Base-by-base conservation (phyloP, 371 early-diverging fungal genomes). In the Batrachochytrium dendrobatidis region DNA sequence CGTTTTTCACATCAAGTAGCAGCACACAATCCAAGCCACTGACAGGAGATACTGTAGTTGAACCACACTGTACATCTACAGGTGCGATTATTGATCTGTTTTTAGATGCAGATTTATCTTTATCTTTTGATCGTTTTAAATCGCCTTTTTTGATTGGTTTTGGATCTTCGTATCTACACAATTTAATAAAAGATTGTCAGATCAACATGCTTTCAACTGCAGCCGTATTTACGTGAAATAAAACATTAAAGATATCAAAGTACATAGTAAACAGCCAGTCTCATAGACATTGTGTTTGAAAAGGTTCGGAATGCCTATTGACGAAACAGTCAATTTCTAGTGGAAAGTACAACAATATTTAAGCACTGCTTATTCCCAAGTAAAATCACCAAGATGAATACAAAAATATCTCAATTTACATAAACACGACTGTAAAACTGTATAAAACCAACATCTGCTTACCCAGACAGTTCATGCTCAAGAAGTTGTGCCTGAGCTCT, bases 381-480 rank as follows among this genome's bases (percentile, higher is more conserved):
- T n/a, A n/a, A n/a, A n/a, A n/a, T n/a, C n/a, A n/a, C n/a, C n/a
- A n/a, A n/a, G n/a, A n/a, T n/a, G n/a, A n/a, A n/a, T n/a, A n/a
- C n/a, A n/a, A n/a, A n/a, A n/a, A n/a, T n/a, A n/a, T n/a, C n/a
- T n/a, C n/a, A n/a, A n/a, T n/a, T n/a, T n/a, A n/a, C n/a, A n/a
- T n/a, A n/a, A n/a, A n/a, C n/a, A n/a, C n/a, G n/a, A n/a, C n/a
- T n/a, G n/a, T n/a, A n/a, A n/a, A n/a, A n/a, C n/a, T n/a, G n/a
- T n/a, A n/a, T n/a, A n/a, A 15, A n/a, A 8, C 30, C 25, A 25
- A 15, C 34, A 51, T 39, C 20, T 22, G 34, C 58, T 34, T 56
- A 79, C 73, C 82, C 82, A 20, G 79, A 72, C 10, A 81, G 64
- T 50, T 80, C 78, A 52, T 64, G 64, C 54, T 81, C 82, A 2